Evolutionary conservation across 768 basidiomycete species (phyloP), one percentile per base, ranked within the genome.

Genomic region (Boletus subcaerulescens): DNA sequence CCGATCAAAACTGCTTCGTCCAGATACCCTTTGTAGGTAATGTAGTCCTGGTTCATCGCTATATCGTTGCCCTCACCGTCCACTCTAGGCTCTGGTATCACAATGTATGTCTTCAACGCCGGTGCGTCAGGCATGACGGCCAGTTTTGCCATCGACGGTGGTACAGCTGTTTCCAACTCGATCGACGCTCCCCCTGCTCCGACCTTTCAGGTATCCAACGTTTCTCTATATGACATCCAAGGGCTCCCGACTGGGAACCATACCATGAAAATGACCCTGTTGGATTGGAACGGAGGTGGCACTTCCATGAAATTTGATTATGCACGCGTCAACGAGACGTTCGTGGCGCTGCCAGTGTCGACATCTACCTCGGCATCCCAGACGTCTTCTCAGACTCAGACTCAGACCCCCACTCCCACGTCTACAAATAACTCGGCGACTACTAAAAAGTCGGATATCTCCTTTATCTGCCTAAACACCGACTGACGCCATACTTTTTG

Each of bases 221-320:
- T 67, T 12, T 55, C 65, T 5, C 17, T 67, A 44, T 62, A 55
- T 18, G 7, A 20, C 13, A 40, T 59, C 7, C 65, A 67, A 20
- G 60, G 54, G 32, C 57, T 69, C 15, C n/a, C 36, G 1, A 52
- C 38, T 1, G 55, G 55, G 26, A 59, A 50, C 20, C 65, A 69
- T 32, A 62, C 52, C 26, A 55, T 67, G 38, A 31, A 18, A 20
- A 64, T 67, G 66, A 60, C 58, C 14, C 15, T 69, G 3, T 29
- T 67, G 39, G 32, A 62, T 43, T 69, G 66, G 65, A 32, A 50
- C 6, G 57, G 51, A 4, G 7, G 3, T 2, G 12, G n/a, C 20
- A 65, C 60, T 15, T 60, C 57, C 17, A 64, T 67, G 66, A 61
- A 66, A 29, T 69, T 68, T 14, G 65, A 67, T 35, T 66, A 69